Percentiles rank a stretch among this genome's conserved stretches.
Evolutionary conservation across 208 protist species (phyloP).

Genomic region (Wallacemonas sp.): DNA sequence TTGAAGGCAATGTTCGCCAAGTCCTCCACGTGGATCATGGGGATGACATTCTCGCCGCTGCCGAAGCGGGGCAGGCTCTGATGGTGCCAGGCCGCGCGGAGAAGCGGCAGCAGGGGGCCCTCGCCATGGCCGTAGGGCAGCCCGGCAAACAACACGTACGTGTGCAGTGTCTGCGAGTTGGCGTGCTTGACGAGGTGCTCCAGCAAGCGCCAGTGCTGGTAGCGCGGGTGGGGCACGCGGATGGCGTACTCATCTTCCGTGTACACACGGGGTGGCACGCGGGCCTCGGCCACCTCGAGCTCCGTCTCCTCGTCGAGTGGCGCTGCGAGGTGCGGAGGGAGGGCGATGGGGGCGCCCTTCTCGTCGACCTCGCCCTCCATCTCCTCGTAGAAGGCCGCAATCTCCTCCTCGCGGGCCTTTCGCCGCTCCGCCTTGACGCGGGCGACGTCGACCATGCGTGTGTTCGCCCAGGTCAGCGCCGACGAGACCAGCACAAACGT

Average conservation of each 20-base stretch:
- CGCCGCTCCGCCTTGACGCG: conserved; percentile 33
- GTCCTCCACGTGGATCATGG: conserved; percentile 94
- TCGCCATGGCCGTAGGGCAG: conserved; percentile 90
- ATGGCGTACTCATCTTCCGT: conserved; percentile 86
- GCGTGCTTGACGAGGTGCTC: conserved; percentile 90
- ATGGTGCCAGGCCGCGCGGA: conserved; percentile 84
- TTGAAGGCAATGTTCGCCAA: conserved; percentile 74
- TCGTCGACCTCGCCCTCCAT: conserved; percentile 19
- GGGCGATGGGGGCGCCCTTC: background rate
- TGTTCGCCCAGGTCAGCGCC: conserved; percentile 84
- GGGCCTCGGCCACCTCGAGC: conserved; percentile 47
- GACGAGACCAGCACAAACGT: conserved; percentile 92
- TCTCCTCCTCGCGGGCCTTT: conserved; percentile 46
- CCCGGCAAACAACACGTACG: conserved; percentile 89
- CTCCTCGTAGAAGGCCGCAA: conserved; percentile 36
- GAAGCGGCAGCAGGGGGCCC: conserved; percentile 44
- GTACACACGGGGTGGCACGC: conserved; percentile 66
- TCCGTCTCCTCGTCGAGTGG: conserved; percentile 39
- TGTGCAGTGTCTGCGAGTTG: conserved; percentile 90
- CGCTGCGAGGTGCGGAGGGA: conserved; percentile 12
- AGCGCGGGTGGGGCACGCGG: conserved; percentile 87
- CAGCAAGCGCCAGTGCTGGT: conserved; percentile 78
- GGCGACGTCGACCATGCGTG: conserved; percentile 55
- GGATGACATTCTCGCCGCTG: conserved; percentile 82
- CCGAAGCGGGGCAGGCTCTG: conserved; percentile 71